Conservation (phyloP, 345 rosid species). For the Salix koriyanagi region DNA sequence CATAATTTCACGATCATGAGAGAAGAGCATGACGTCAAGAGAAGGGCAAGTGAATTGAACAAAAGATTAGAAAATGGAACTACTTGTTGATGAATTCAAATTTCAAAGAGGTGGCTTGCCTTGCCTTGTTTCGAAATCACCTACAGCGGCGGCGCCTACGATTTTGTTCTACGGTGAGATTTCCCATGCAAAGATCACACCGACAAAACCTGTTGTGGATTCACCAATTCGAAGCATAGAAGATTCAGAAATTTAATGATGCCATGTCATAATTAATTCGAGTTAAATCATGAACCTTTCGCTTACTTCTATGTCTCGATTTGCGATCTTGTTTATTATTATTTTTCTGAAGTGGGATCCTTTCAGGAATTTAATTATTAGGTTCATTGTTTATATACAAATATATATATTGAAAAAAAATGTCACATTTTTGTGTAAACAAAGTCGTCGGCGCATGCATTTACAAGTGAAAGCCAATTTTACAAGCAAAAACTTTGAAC, state of each 20-base stretch:
- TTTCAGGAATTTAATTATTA: background rate
- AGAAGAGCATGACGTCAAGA: background rate
- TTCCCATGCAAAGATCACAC: constrained; percentile 12
- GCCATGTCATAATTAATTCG: background rate
- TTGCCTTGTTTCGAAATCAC: constrained; percentile 12
- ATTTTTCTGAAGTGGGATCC: background rate
- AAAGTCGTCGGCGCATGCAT: no score
- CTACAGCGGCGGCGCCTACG: constrained; percentile 29
- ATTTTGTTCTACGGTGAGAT: constrained; percentile 13
- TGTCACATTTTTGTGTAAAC: background rate
- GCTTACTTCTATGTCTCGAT: background rate
- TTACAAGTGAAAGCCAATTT: background rate
- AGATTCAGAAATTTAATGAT: background rate
- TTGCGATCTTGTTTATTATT: background rate
- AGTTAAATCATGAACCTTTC: background rate
- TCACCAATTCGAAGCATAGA: background rate
- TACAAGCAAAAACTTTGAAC: background rate
- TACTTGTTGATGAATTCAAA: constrained; percentile 1
- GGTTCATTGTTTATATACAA: background rate
- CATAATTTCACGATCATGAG: background rate
- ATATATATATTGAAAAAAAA: background rate
- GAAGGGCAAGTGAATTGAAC: background rate
- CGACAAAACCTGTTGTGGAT: constrained; percentile 14
- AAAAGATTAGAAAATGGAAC: background rate
- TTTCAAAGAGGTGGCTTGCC: background rate